A percentile compares a stretch with the other conserved stretches of the same genome.
Conservation (phyloP, 768 basidiomycete species). For the Tricholoma hemisulphureum region DNA sequence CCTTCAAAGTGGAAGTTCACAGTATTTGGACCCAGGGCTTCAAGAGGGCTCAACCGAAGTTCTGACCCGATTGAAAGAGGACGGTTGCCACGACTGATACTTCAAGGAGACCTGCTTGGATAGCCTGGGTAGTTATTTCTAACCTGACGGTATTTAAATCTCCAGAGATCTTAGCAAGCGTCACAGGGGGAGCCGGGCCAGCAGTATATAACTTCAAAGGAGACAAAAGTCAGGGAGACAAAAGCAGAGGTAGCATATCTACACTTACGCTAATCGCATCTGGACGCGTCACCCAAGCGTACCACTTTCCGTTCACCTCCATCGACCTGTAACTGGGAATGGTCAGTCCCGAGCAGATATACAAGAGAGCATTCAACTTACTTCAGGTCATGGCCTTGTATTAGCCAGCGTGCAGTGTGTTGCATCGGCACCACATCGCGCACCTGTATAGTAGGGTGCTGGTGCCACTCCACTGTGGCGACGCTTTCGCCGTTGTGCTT, state of each 20-base stretch:
- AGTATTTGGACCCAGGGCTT: not conserved
- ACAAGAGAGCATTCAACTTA: not conserved
- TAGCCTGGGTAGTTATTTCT: constrained; percentile 45
- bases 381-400: not conserved
- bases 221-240: constrained; percentile 22
- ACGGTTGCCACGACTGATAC: constrained; percentile 44
- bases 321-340: constrained; percentile 36
- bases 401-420: constrained; percentile 39
- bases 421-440: constrained; percentile 34
- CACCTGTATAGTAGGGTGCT: constrained; percentile 32
- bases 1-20: too few species aligned
- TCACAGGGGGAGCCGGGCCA: constrained; percentile 19
- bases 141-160: constrained; percentile 35
- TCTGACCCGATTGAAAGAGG: constrained; percentile 47
- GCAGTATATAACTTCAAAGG: constrained; percentile 23
- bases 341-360: not conserved
- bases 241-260: not conserved
- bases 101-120: constrained; percentile 46
- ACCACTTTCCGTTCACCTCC: constrained; percentile 36
- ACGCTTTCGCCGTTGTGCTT: constrained; percentile 35
- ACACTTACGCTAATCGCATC: constrained; percentile 25
- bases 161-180: constrained; percentile 38
- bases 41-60: constrained; percentile 37
- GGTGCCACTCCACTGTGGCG: constrained; percentile 43
- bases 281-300: constrained; percentile 38